Evolutionary conservation across 495 filamentous ascomycete species (phyloP), one percentile per base, ranked within the genome.

Genomic region (Filosporella fistucella): DNA sequence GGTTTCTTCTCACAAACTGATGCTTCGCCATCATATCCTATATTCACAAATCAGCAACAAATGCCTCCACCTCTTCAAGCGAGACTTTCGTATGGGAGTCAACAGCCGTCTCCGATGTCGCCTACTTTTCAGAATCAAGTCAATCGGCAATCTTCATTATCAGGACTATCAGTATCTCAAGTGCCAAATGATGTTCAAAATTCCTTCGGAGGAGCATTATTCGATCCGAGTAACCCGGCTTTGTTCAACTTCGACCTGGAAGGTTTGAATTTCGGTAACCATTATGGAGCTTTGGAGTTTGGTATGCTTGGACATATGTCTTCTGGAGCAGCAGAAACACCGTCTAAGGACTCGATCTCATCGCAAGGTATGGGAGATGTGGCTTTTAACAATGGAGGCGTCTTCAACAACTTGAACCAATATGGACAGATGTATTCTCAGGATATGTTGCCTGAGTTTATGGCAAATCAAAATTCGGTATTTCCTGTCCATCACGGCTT

Each of bases 271-370:
- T 98, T 97, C 60, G 90, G 88, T 38, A 96, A 91, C 59, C 87
- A 91, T 25, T 98, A 96, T 56, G 91, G 89, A 48, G 90, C 89
- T 24, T 65, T 94, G 49, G 93, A 98, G 62, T 95, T 96, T 59
- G 82, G 88, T 17, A 95, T 95, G 80, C 80, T 98, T 4, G 87
- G 88, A 16, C 90, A 96, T 58, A 91, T 98, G 86, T 86, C 88
- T 23, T 88, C 83, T 14, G 88, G 87, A 1, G 88, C 86, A 2
- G 85, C 80, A 16, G 88, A 91, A 44, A 88, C 86, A 1, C 82
- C 82, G 5, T 80, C 84, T 12, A 81, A 71, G 51, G 89, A 95
- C 45, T 56, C 57, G 1, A 51, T 60, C 5, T 54, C 56, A 8
- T 54, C 47, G 2, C 48, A 51, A 33, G 57, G 63, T 14, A 61